Percentiles rank a stretch among this genome's conserved stretches.
These are phyloP conservation scores for Mycena crocata DNA, from an alignment of 768 basidiomycete species.

Conservation along the genomic window DNA sequence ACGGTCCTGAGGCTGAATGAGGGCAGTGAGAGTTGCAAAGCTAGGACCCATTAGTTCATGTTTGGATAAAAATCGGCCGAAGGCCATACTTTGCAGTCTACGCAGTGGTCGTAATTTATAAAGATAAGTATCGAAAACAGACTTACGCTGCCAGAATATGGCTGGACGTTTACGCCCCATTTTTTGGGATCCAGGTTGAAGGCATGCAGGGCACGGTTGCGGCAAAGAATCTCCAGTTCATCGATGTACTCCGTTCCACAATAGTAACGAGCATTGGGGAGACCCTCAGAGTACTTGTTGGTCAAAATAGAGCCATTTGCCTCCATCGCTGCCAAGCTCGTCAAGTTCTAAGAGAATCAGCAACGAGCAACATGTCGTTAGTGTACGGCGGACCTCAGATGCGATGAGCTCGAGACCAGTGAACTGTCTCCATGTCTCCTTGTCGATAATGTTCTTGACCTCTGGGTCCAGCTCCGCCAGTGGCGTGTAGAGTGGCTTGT, in stretches of 20 bases:
- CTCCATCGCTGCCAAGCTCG: constrained; percentile 95
- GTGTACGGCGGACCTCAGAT: constrained; percentile 81
- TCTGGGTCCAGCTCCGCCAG: constrained; percentile 94
- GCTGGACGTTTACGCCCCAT: constrained; percentile 99
- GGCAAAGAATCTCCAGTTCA: constrained; percentile 94
- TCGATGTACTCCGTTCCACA: constrained; percentile 99
- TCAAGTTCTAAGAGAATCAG: constrained; percentile 95
- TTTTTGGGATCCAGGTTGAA: constrained; percentile 93
- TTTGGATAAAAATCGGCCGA: not conserved
- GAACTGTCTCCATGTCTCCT: constrained; percentile 98
- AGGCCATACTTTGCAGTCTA: constrained; percentile 89
- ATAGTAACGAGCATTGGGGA: constrained; percentile 96
- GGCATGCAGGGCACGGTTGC: constrained; percentile 94
- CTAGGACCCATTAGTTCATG: constrained; percentile 51
- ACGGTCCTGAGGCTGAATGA: constrained; percentile 96
- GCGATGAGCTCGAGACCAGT: constrained; percentile 98
- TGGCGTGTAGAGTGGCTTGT: constrained; percentile 90
- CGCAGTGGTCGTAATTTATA: constrained; percentile 32
- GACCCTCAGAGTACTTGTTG: constrained; percentile 99
- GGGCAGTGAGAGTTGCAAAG: constrained; percentile 96
- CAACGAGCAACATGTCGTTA: constrained; percentile 18
- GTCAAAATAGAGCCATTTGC: constrained; percentile 98
- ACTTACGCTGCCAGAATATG: constrained; percentile 92
- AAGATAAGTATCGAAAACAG: not conserved
- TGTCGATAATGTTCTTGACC: constrained; percentile 97